Conservation (phyloP, 1,284 basidiomycete genomes). For the Takashimella tepidaria region DNA sequence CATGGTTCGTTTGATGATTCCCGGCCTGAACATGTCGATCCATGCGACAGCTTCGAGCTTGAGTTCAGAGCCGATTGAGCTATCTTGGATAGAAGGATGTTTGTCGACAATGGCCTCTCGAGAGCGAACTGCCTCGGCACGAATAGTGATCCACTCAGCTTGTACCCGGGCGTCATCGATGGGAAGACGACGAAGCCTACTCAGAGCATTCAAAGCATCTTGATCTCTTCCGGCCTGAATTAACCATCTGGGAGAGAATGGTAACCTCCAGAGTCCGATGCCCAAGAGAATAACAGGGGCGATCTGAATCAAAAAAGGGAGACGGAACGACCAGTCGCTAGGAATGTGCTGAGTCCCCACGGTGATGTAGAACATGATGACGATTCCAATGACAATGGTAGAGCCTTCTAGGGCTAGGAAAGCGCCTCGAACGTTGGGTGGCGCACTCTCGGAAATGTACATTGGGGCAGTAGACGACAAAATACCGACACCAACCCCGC, state of each 20-base stretch:
- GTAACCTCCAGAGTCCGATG: constrained; percentile 48
- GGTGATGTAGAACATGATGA: constrained; percentile 11
- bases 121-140: constrained; percentile 15
- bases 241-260: constrained; percentile 58
- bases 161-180: constrained; percentile 20
- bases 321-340: constrained; percentile 23
- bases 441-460: constrained; percentile 29
- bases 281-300: constrained; percentile 1
- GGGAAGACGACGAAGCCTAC: constrained; percentile 23
- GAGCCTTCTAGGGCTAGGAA: constrained; percentile 53
- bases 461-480: constrained; percentile 37
- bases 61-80: background rate
- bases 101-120: constrained; percentile 5
- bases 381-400: constrained; percentile 16
- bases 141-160: constrained; percentile 29
- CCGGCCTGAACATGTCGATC: constrained; percentile 6
- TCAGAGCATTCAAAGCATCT: constrained; percentile 21
- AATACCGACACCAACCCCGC: constrained; percentile 25
- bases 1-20: background rate
- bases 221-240: constrained; percentile 44
- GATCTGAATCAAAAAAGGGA: constrained; percentile 1
- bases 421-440: constrained; percentile 57
- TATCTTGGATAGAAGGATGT: constrained; percentile 5
- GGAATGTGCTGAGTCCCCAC: constrained; percentile 10
- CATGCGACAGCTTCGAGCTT: background rate